A percentile compares a stretch with the other conserved stretches of the same genome.
These are phyloP conservation scores for Aspergillus carlsbadensis DNA, from an alignment of 495 filamentous ascomycete genomes.

Conservation along the genomic window DNA sequence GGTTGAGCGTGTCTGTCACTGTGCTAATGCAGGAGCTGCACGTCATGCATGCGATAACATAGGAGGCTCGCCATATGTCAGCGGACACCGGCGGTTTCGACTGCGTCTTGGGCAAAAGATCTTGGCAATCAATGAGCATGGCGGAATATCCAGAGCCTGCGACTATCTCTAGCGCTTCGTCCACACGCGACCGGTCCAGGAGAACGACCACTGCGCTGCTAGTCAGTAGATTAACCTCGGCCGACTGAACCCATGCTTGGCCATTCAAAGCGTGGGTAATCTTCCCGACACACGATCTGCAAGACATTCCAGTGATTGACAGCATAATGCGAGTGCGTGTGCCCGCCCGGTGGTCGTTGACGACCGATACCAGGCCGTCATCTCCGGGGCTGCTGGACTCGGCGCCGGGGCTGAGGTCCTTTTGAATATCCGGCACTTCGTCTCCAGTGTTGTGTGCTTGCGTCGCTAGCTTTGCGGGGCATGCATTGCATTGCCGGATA, in stretches of 20 bases:
- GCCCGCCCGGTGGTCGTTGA: too few species aligned
- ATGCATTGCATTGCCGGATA: too few species aligned
- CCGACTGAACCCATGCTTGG: slow-evolving; percentile 48
- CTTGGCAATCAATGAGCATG: too few species aligned
- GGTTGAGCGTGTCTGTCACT: slow-evolving; percentile 62
- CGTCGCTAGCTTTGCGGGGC: too few species aligned
- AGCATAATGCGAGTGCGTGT: too few species aligned
- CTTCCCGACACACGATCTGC: slow-evolving; percentile 56
- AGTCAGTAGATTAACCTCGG: slow-evolving; percentile 58
- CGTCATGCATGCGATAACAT: slow-evolving; percentile 76
- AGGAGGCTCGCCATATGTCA: slow-evolving; percentile 21
- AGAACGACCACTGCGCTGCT: slow-evolving; percentile 53
- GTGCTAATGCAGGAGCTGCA: slow-evolving; percentile 69
- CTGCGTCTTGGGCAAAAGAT: slow-evolving; percentile 34
- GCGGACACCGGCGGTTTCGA: slow-evolving; percentile 22
- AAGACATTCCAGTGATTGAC: slow-evolving; percentile 55
- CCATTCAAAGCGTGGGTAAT: slow-evolving; percentile 50
- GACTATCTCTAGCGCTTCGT: slow-evolving; percentile 46
- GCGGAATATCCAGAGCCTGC: slow-evolving; percentile 57
- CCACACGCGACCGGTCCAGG: slow-evolving; percentile 36
- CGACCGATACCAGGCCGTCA: too few species aligned
- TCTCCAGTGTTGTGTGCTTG: too few species aligned
- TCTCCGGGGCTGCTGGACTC: too few species aligned
- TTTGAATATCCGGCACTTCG: too few species aligned
- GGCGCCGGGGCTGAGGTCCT: too few species aligned